phyloP scores from a whole-genome alignment of 768 basidiomycete species.

The Porpolomopsis calyptriformis region DNA sequence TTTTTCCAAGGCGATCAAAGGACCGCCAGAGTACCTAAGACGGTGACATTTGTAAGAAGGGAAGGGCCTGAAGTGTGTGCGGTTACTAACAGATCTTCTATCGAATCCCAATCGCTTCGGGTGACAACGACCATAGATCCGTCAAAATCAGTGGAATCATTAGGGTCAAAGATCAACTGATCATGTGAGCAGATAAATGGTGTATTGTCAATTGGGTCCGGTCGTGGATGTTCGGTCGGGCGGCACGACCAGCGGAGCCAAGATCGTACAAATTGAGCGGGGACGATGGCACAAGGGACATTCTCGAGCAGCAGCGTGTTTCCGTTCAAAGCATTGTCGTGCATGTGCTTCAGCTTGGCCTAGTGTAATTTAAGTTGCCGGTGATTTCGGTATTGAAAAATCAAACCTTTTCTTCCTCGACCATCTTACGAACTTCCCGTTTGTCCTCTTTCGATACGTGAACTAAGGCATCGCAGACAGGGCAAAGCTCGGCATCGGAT shows the following conservation, averaged over 20 bases:
- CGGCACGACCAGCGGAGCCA: constrained; percentile 66
- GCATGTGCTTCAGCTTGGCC: constrained; percentile 56
- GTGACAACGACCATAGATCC: constrained; percentile 45
- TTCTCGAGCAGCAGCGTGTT: constrained; percentile 36
- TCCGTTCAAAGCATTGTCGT: constrained; percentile 41
- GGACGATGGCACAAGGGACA: constrained; percentile 46
- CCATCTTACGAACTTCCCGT: constrained; percentile 48
- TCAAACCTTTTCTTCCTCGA: constrained; percentile 70
- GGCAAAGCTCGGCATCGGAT: constrained; percentile 42
- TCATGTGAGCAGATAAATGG: constrained; percentile 60
- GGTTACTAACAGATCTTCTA: constrained; percentile 45
- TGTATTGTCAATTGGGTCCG: constrained; percentile 51
- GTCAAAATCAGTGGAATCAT: constrained; percentile 47
- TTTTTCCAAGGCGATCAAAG: constrained; percentile 40
- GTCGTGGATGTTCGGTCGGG: constrained; percentile 45
- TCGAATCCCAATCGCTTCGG: constrained; percentile 51
- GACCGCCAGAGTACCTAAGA: constrained; percentile 47
- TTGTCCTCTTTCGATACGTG: constrained; percentile 52
- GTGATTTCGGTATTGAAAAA: constrained; percentile 6
- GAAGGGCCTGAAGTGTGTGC: constrained; percentile 4
- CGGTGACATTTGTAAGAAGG: constrained; percentile 7
- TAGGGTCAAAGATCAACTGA: constrained; percentile 56
- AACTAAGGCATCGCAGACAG: constrained; percentile 48
- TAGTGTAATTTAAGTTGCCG: constrained; percentile 19
- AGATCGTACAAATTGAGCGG: constrained; percentile 47